These are phyloP conservation scores for Agastache rugosa DNA, from an alignment of 257 asterid genomes.

Conservation along the genomic window DNA sequence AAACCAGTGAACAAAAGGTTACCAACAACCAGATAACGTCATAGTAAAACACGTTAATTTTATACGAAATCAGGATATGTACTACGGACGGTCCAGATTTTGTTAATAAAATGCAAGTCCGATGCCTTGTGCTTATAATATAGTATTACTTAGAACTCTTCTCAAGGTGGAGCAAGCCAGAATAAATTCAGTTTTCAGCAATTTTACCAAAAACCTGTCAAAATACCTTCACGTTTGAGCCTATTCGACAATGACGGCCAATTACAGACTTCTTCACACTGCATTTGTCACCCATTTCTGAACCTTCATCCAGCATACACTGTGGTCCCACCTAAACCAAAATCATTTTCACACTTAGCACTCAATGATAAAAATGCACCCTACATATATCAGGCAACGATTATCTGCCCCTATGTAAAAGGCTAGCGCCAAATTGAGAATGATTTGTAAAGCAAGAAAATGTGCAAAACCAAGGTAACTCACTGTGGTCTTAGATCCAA, in stretches of 20 bases:
- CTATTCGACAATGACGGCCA: conserved; percentile 97
- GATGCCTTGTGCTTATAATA: neutral
- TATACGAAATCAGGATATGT: neutral
- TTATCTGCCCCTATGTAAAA: conserved; percentile 23
- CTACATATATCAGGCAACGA: conserved; percentile 11
- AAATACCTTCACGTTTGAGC: conserved; percentile 96
- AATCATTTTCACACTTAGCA: conserved; percentile 30
- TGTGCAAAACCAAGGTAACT: conserved; percentile 41
- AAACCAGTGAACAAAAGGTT: conserved; percentile 3
- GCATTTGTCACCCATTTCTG: conserved; percentile 95
- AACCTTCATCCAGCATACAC: conserved; percentile 96
- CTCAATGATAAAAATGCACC: conserved; percentile 9
- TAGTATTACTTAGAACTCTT: neutral
- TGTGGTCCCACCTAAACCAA: conserved; percentile 90
- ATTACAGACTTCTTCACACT: conserved; percentile 95
- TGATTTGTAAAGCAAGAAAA: conserved; percentile 22
- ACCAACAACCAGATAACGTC: neutral
- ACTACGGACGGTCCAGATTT: neutral
- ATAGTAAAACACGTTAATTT: neutral
- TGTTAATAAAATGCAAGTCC: neutral
- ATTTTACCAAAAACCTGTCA: conserved; percentile 12
- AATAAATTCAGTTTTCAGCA: conserved; percentile 5
- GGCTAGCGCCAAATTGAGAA: conserved; percentile 3
- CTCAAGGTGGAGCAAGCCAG: neutral
- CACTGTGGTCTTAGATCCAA: conserved; percentile 94